These are phyloP conservation scores for Serendipita sp. DNA, from an alignment of 768 basidiomycete species.

Conservation along the genomic window DNA sequence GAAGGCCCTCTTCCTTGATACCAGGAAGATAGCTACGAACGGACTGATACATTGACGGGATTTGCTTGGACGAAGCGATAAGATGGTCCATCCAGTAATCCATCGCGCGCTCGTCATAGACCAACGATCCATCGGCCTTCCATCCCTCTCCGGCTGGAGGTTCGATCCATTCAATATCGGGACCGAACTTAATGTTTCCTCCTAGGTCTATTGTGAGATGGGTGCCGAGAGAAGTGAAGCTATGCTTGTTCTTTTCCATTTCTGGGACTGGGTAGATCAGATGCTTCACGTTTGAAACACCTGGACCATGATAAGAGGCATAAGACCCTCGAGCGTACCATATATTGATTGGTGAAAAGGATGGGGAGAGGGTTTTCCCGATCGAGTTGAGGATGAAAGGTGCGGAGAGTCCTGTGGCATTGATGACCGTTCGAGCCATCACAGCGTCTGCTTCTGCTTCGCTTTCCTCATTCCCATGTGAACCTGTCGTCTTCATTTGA, in stretches of 20 bases:
- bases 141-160: conserved; percentile 18
- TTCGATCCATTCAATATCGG: conserved; percentile 77
- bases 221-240: conserved; percentile 77
- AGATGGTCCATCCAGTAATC: conserved; percentile 69
- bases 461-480: conserved; percentile 16
- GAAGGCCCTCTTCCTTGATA: conserved; percentile 41
- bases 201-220: conserved; percentile 80
- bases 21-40: conserved; percentile 61
- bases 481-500: conserved; percentile 41
- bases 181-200: conserved; percentile 79
- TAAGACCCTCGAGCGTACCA: conserved; percentile 79
- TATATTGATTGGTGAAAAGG: conserved; percentile 37
- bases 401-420: conserved; percentile 63
- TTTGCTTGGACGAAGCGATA: conserved; percentile 30
- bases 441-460: conserved; percentile 35
- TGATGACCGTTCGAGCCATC: conserved; percentile 61
- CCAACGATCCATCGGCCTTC: conserved; percentile 18
- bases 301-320: conserved; percentile 71
- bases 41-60: conserved; percentile 50
- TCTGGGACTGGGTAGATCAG: conserved; percentile 88
- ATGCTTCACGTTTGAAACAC: conserved; percentile 45
- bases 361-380: background rate
- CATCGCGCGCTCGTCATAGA: conserved; percentile 26
- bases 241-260: conserved; percentile 28
- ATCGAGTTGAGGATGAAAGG: conserved; percentile 56